phyloP scores from a whole-genome alignment of 306 rosid species.

The Prunus campanulata region DNA sequence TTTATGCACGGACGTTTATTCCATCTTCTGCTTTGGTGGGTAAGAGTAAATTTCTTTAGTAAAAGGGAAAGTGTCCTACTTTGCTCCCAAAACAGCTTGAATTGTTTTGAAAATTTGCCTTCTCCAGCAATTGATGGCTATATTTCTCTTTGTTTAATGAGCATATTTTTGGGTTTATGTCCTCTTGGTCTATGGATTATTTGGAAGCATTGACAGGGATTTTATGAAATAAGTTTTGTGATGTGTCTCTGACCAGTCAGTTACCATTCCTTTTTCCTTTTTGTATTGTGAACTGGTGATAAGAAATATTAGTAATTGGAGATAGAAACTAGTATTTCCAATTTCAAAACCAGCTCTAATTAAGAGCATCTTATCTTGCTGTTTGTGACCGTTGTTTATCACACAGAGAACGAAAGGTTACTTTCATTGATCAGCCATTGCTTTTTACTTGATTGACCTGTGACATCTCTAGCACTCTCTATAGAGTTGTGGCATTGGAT shows the following conservation, averaged over 20 bases:
- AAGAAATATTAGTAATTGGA: neutral
- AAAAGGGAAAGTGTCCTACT: neutral
- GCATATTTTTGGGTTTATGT: neutral
- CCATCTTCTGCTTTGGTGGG: neutral
- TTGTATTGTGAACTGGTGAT: neutral
- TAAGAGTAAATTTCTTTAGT: neutral
- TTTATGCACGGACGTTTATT: neutral
- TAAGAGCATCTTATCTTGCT: neutral
- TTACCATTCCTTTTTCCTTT: neutral
- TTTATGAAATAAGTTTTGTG: neutral
- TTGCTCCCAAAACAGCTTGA: neutral
- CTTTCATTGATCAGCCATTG: neutral
- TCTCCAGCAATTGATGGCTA: neutral
- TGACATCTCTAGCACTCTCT: neutral
- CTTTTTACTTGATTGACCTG: neutral
- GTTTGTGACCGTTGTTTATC: neutral
- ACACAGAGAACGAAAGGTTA: neutral
- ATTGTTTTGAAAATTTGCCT: neutral
- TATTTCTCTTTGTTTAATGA: neutral
- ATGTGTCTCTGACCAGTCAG: neutral
- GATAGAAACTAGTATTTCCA: neutral
- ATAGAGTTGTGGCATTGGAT: neutral
- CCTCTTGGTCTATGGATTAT: neutral
- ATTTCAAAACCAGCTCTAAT: neutral
- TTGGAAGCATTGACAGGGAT: neutral